phyloP scores from a whole-genome alignment of 768 basidiomycete genomes.

The Tricholoma furcatifolium region DNA sequence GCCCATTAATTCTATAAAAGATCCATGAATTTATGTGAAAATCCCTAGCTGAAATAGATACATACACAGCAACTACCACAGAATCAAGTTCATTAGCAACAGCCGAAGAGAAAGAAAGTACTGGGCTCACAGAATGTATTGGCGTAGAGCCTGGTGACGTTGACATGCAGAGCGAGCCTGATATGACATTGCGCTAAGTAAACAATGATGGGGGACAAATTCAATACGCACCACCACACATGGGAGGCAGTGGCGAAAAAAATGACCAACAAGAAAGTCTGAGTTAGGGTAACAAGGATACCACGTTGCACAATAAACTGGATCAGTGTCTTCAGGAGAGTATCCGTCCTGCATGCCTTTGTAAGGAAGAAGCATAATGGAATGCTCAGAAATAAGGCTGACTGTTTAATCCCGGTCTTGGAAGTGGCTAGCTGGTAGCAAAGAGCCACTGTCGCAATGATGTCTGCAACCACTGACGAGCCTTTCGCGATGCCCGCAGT shows the following conservation, averaged over 20 bases:
- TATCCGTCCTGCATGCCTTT: slow-evolving; percentile 30
- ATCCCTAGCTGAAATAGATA: not conserved
- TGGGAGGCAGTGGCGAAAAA: slow-evolving; percentile 30
- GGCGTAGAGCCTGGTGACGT: no score
- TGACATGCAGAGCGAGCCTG: slow-evolving; percentile 40
- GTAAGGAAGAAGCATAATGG: slow-evolving; percentile 18
- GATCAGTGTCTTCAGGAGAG: slow-evolving; percentile 30
- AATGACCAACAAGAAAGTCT: slow-evolving; percentile 29
- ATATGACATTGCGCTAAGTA: not conserved
- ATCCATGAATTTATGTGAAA: not conserved
- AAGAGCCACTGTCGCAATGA: no score
- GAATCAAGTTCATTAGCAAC: not conserved
- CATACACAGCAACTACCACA: slow-evolving; percentile 7
- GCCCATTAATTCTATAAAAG: slow-evolving; percentile 1
- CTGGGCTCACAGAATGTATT: no score
- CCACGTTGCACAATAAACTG: slow-evolving; percentile 34
- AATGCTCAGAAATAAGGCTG: slow-evolving; percentile 4
- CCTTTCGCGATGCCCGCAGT: slow-evolving; percentile 37
- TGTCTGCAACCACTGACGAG: no score
- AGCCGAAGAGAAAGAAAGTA: slow-evolving; percentile 18
- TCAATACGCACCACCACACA: slow-evolving; percentile 29
- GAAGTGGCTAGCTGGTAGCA: slow-evolving; percentile 28
- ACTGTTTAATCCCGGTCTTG: slow-evolving; percentile 30
- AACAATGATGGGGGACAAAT: not conserved
- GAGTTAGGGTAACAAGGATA: slow-evolving; percentile 34